phyloP scores from a whole-genome alignment of 2,329 filamentous ascomycete species.

The Chrysoporthe austroafricana region DNA sequence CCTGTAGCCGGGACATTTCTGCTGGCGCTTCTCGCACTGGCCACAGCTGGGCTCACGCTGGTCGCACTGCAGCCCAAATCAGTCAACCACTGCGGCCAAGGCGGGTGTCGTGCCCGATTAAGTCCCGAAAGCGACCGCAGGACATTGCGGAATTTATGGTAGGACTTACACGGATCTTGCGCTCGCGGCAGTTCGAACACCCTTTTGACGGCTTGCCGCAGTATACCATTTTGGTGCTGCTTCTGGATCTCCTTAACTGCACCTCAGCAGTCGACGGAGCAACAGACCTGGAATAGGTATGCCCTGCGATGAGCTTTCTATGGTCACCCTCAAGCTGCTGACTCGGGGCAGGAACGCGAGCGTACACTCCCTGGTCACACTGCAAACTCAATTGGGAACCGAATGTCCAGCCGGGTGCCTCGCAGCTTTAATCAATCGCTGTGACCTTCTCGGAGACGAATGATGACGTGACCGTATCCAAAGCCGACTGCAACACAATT shows the following conservation, averaged over 20 bases:
- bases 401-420: not conserved
- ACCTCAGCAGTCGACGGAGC: not conserved
- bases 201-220: slow-evolving; percentile 62
- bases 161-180: slow-evolving; percentile 58
- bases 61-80: slow-evolving; percentile 50
- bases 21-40: slow-evolving; percentile 57
- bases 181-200: slow-evolving; percentile 58
- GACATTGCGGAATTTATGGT: not conserved
- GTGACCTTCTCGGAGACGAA: not conserved
- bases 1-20: slow-evolving; percentile 58
- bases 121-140: not conserved
- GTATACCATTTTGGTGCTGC: slow-evolving; percentile 52
- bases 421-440: not conserved
- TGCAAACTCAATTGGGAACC: not conserved
- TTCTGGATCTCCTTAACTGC: not conserved
- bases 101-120: too few relatives aligned
- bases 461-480: not conserved
- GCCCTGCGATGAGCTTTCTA: not conserved
- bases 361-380: not conserved
- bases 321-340: not conserved
- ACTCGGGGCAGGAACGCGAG: not conserved
- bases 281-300: not conserved
- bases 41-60: slow-evolving; percentile 55
- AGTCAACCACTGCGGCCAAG: slow-evolving; percentile 11
- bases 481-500: not conserved